These are phyloP conservation scores for Tolypocladium ophioglossoides DNA, from an alignment of 2,329 filamentous ascomycete species.

Conservation along the genomic window DNA sequence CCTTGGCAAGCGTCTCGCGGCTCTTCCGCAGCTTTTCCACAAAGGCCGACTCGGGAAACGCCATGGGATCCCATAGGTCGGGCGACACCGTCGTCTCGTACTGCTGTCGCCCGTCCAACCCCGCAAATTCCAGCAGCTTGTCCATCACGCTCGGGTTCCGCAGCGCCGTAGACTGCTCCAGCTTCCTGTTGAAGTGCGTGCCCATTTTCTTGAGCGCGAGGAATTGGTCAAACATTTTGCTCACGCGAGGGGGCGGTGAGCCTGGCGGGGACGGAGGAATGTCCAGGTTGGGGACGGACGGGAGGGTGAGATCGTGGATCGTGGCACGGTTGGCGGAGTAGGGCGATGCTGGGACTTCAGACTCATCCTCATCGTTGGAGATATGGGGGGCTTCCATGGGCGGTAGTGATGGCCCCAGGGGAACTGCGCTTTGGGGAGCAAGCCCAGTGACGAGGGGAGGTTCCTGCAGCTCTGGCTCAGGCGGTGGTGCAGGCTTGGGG, in stretches of 20 bases:
- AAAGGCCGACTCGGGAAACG: conserved; percentile 45
- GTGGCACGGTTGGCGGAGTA: conserved; percentile 55
- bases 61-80: conserved; percentile 47
- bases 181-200: conserved; percentile 67
- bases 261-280: conserved; percentile 66
- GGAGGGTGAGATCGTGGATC: conserved; percentile 64
- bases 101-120: conserved; percentile 38
- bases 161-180: conserved; percentile 55
- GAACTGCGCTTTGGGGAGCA: conserved; percentile 17
- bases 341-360: conserved; percentile 42
- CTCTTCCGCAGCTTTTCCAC: conserved; percentile 37
- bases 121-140: conserved; percentile 61
- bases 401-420: conserved; percentile 30
- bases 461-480: background rate
- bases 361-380: conserved; percentile 9
- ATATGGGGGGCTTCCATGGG: conserved; percentile 13
- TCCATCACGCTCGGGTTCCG: conserved; percentile 63
- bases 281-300: conserved; percentile 58
- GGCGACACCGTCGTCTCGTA: conserved; percentile 52
- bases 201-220: conserved; percentile 66
- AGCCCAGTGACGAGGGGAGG: conserved; percentile 14
- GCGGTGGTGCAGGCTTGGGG: background rate
- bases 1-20: conserved; percentile 34
- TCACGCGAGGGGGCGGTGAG: conserved; percentile 40
- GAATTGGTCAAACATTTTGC: conserved; percentile 63